Evolutionary conservation across 2,329 filamentous ascomycete genomes (phyloP).

Genomic region (Colletotrichum filicis): DNA sequence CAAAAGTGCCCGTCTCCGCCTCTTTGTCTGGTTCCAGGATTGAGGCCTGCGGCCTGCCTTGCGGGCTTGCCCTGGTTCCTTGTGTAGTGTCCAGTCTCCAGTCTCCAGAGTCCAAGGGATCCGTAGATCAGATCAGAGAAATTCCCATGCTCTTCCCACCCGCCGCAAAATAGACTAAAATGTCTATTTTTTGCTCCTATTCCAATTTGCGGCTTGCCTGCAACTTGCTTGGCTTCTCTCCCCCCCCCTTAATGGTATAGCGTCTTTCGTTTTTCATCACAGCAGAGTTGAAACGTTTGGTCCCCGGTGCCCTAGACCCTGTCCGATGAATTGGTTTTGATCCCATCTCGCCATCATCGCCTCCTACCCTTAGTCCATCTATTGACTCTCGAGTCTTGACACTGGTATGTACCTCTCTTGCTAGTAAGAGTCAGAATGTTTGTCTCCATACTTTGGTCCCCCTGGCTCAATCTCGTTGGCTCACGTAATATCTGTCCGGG

Average conservation of each 20-base stretch:
- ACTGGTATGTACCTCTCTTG: neutral
- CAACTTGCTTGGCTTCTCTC: neutral
- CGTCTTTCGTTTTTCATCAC: neutral
- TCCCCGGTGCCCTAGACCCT: conserved; percentile 7
- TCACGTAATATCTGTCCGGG: neutral
- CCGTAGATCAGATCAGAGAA: conserved; percentile 1
- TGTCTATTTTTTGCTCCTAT: neutral
- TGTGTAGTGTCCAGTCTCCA: too few relatives aligned
- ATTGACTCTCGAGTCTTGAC: neutral
- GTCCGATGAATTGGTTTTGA: neutral
- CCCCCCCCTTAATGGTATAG: neutral
- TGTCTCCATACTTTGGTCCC: neutral
- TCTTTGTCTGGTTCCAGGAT: neutral
- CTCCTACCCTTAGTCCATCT: neutral
- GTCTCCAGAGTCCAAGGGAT: neutral
- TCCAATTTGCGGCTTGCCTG: neutral
- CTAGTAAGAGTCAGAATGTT: neutral
- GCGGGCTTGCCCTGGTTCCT: neutral
- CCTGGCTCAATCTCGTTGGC: neutral
- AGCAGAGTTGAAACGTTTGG: neutral
- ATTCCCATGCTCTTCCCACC: neutral
- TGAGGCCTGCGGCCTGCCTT: neutral
- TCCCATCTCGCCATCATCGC: neutral
- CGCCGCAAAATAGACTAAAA: neutral
- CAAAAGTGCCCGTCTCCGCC: conserved; percentile 30